These are phyloP conservation scores for Sugiyamaella neomexicana DNA, from an alignment of 1,139 yeast genomes.

Conservation along the genomic window DNA sequence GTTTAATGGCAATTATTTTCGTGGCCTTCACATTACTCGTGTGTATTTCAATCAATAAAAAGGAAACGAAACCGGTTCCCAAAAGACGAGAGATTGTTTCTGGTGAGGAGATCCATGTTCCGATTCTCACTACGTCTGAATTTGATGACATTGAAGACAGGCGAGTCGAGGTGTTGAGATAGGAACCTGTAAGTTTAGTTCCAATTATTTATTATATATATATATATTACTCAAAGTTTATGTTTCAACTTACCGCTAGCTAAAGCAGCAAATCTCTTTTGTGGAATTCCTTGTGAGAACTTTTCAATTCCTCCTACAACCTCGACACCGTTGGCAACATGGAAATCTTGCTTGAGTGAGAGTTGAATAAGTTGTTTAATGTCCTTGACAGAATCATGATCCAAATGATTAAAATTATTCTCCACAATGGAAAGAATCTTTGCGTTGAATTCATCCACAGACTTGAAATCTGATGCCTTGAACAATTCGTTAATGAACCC, in stretches of 20 bases:
- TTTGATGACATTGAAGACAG: constrained; percentile 35
- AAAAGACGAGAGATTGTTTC: constrained; percentile 32
- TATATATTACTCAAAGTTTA: constrained; percentile 47
- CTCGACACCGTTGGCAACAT: constrained; percentile 62
- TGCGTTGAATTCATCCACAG: constrained; percentile 62
- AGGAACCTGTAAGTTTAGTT: not conserved
- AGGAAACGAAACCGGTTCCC: constrained; percentile 36
- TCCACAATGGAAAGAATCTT: constrained; percentile 51
- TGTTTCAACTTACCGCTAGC: constrained; percentile 59
- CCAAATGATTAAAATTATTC: constrained; percentile 45
- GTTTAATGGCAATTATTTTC: constrained; percentile 59
- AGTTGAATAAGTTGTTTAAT: constrained; percentile 57
- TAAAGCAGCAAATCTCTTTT: constrained; percentile 60
- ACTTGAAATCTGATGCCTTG: constrained; percentile 45
- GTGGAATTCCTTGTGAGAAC: constrained; percentile 78
- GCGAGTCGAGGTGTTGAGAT: constrained; percentile 29
- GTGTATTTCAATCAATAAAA: constrained; percentile 49
- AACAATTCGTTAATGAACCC: constrained; percentile 66
- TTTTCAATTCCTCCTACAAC: constrained; percentile 64
- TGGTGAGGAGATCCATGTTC: constrained; percentile 35
- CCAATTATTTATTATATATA: not conserved
- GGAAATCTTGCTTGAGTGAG: constrained; percentile 43
- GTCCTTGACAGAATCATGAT: constrained; percentile 58
- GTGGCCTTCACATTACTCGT: constrained; percentile 52
- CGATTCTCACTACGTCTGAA: constrained; percentile 34